These are phyloP conservation scores for Ceratobasidium sp. DNA, from an alignment of 1,284 basidiomycete genomes.

Conservation along the genomic window DNA sequence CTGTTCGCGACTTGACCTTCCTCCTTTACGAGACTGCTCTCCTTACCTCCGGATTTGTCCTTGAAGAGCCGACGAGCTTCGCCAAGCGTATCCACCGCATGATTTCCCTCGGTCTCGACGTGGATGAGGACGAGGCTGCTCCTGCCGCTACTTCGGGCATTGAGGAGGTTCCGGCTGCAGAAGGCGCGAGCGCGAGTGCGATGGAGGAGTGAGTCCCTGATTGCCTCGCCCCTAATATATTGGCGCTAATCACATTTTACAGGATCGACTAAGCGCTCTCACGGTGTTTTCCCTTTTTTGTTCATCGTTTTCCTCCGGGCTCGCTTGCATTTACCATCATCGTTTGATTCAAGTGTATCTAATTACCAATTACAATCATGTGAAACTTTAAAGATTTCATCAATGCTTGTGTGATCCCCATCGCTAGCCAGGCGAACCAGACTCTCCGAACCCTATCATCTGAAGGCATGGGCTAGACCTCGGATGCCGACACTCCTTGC, in stretches of 20 bases:
- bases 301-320: constrained; percentile 45
- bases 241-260: constrained; percentile 57
- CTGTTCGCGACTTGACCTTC: constrained; percentile 93
- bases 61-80: constrained; percentile 94
- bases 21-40: constrained; percentile 97
- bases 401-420: neutral
- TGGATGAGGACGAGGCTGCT: constrained; percentile 74
- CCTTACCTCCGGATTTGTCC: constrained; percentile 90
- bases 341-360: constrained; percentile 27
- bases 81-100: constrained; percentile 96
- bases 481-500: neutral
- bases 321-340: constrained; percentile 35
- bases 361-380: constrained; percentile 32
- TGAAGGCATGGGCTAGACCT: neutral
- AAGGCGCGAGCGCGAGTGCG: constrained; percentile 57
- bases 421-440: no score
- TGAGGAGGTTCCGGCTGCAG: constrained; percentile 50
- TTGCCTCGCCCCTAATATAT: constrained; percentile 8
- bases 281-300: constrained; percentile 48
- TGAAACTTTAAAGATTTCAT: constrained; percentile 10
- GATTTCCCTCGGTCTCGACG: constrained; percentile 78
- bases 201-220: constrained; percentile 49
- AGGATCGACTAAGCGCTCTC: constrained; percentile 69
- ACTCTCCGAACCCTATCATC: no score
- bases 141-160: constrained; percentile 49